Percentiles rank a stretch among this genome's conserved stretches.
These are phyloP conservation scores for Plasmodium sp. DNA, from an alignment of 169 alveolate species.

Conservation along the genomic window DNA sequence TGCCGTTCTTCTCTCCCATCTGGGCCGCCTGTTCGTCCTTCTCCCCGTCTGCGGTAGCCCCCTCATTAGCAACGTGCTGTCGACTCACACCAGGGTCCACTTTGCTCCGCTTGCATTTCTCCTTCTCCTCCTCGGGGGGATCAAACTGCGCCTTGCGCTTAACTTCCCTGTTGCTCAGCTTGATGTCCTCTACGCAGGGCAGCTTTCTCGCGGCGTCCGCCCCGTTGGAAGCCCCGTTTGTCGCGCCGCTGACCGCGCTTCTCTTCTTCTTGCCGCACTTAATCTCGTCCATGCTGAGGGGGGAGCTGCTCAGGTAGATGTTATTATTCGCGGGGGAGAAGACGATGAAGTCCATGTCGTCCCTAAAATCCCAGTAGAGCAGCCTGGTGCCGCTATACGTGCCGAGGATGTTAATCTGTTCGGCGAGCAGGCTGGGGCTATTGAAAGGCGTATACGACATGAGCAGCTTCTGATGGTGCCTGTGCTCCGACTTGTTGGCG, in stretches of 20 bases:
- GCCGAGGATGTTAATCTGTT: slow-evolving; percentile 90
- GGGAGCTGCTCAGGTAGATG: slow-evolving; percentile 78
- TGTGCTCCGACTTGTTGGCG: slow-evolving; percentile 87
- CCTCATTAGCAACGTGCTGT: neutral
- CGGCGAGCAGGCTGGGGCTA: slow-evolving; percentile 90
- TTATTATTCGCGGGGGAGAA: slow-evolving; percentile 81
- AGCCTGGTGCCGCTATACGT: slow-evolving; percentile 89
- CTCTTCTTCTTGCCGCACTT: slow-evolving; percentile 20
- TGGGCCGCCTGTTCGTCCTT: neutral
- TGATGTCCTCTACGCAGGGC: slow-evolving; percentile 21
- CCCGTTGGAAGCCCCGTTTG: neutral
- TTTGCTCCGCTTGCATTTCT: neutral
- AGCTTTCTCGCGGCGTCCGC: neutral
- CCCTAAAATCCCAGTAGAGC: slow-evolving; percentile 89
- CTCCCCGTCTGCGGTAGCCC: neutral
- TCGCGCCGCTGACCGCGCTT: neutral
- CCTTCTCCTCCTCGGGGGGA: neutral
- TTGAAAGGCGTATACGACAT: slow-evolving; percentile 91
- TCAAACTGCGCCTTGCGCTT: slow-evolving; percentile 23
- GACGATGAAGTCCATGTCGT: slow-evolving; percentile 86
- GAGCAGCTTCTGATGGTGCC: slow-evolving; percentile 90
- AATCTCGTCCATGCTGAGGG: slow-evolving; percentile 47
- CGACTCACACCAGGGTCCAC: neutral
- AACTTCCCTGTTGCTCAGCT: slow-evolving; percentile 16
- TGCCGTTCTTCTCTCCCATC: neutral